A percentile compares a stretch with the other conserved stretches of the same genome.
phyloP scores from a whole-genome alignment of 139 green algal species.

The Pleodorina starrii region DNA sequence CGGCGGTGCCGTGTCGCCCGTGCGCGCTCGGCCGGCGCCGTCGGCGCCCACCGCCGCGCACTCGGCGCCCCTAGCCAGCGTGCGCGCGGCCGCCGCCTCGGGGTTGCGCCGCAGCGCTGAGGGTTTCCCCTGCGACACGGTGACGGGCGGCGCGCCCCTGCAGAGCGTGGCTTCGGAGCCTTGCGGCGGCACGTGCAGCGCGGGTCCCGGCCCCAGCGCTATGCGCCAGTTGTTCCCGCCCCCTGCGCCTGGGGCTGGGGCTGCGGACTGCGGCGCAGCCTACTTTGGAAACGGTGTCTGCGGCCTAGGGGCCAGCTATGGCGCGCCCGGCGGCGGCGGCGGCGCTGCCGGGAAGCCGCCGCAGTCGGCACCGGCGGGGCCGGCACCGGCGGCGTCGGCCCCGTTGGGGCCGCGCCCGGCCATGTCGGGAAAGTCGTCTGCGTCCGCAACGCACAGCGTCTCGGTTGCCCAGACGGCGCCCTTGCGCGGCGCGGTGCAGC shows the following conservation, averaged over 20 bases:
- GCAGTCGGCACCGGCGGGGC: not conserved
- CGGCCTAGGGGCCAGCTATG: not conserved
- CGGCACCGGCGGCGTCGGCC: not conserved
- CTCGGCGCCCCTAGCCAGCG: not conserved
- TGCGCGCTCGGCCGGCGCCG: not conserved
- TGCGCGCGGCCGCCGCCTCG: not conserved
- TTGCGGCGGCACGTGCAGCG: not conserved
- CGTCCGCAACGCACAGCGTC: not conserved
- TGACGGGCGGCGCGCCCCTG: not conserved
- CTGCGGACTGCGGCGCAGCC: no score
- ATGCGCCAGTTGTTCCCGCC: slow-evolving; percentile 37
- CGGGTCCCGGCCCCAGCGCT: not conserved
- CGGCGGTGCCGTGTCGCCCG: not conserved
- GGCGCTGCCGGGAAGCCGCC: not conserved
- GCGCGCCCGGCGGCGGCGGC: not conserved
- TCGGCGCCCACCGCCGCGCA: not conserved
- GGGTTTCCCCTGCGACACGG: not conserved
- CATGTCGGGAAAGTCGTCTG: slow-evolving; percentile 27
- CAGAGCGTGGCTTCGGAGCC: not conserved
- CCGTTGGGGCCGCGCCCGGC: slow-evolving; percentile 1
- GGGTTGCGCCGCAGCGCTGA: not conserved
- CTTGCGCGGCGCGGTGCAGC: not conserved
- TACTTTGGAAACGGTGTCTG: not conserved
- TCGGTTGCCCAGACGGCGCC: not conserved
- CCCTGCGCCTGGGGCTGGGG: not conserved